Evolutionary conservation across 1,284 basidiomycete genomes (phyloP).

Genomic region (Papiliotrema terrestris): DNA sequence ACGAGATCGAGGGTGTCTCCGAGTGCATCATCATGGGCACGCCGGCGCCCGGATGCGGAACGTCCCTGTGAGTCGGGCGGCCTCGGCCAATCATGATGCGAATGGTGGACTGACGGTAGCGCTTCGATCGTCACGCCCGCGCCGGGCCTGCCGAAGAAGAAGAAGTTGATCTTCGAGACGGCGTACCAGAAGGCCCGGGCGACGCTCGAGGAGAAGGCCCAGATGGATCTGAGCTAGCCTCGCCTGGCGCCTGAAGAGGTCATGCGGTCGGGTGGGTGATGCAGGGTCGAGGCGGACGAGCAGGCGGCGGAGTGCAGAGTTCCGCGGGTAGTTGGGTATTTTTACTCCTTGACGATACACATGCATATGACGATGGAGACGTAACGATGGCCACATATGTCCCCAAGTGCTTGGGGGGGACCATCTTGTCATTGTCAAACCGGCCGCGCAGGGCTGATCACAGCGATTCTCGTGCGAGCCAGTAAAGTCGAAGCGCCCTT

Average conservation of each 20-base stretch:
- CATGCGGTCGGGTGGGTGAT: neutral
- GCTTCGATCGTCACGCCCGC: constrained; percentile 59
- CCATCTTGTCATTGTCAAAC: too few relatives aligned
- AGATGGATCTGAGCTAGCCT: constrained; percentile 1
- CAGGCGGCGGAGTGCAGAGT: too few relatives aligned
- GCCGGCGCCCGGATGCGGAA: constrained; percentile 91
- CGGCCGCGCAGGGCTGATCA: too few relatives aligned
- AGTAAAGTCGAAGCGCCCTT: too few relatives aligned
- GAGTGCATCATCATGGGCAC: constrained; percentile 99
- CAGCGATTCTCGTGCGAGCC: too few relatives aligned
- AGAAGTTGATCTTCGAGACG: constrained; percentile 59
- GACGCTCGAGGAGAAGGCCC: constrained; percentile 11
- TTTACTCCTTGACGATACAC: too few relatives aligned
- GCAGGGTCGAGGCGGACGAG: too few relatives aligned
- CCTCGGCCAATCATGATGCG: neutral
- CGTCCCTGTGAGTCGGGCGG: constrained; percentile 70
- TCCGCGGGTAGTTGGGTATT: too few relatives aligned
- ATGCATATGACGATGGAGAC: too few relatives aligned
- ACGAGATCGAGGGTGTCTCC: constrained; percentile 91
- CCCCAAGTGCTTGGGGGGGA: too few relatives aligned
- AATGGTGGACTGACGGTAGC: constrained; percentile 39
- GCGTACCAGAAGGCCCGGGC: constrained; percentile 42
- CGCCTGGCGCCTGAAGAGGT: neutral
- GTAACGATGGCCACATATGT: too few relatives aligned
- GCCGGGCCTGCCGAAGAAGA: constrained; percentile 56